Conservation (phyloP, 352 stramenopile genomes). For the Phytopythium cucurbitacearum region DNA sequence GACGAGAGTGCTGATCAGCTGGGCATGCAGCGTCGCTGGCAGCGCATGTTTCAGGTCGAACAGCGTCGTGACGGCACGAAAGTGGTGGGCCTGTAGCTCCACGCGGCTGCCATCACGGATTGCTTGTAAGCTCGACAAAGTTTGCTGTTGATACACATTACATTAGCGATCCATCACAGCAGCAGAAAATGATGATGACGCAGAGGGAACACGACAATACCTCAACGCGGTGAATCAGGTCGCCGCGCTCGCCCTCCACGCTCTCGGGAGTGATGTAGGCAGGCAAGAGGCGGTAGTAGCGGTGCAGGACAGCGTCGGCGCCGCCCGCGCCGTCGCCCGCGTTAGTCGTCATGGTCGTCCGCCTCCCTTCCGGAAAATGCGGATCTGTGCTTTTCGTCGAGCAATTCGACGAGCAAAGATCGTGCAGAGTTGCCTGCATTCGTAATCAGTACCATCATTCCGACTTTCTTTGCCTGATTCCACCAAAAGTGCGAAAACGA, state of each 20-base stretch:
- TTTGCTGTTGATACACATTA: conserved; percentile 20
- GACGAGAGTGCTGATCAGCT: conserved; percentile 45
- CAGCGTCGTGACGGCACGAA: conserved; percentile 50
- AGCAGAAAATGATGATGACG: too few species aligned
- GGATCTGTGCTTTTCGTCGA: too few species aligned
- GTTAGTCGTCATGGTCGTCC: conserved; percentile 6
- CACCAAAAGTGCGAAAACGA: too few species aligned
- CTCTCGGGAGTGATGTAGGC: conserved; percentile 46
- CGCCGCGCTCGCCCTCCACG: conserved; percentile 27
- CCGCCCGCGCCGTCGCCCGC: background rate
- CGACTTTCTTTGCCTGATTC: too few species aligned
- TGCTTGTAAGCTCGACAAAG: conserved; percentile 24
- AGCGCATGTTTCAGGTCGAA: conserved; percentile 67
- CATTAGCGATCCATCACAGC: background rate
- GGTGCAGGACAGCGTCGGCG: conserved; percentile 17
- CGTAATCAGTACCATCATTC: too few species aligned
- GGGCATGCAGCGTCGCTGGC: conserved; percentile 25
- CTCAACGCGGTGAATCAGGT: conserved; percentile 42
- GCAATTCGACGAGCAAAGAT: too few species aligned
- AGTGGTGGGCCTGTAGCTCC: conserved; percentile 52
- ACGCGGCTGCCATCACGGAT: conserved; percentile 5
- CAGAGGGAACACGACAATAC: conserved; percentile 2
- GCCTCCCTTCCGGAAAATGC: background rate
- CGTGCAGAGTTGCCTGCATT: too few species aligned
- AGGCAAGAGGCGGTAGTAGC: conserved; percentile 56